Evolutionary conservation across 176 grass and related monocot species (phyloP).

Genomic region (Musa itinerans): DNA sequence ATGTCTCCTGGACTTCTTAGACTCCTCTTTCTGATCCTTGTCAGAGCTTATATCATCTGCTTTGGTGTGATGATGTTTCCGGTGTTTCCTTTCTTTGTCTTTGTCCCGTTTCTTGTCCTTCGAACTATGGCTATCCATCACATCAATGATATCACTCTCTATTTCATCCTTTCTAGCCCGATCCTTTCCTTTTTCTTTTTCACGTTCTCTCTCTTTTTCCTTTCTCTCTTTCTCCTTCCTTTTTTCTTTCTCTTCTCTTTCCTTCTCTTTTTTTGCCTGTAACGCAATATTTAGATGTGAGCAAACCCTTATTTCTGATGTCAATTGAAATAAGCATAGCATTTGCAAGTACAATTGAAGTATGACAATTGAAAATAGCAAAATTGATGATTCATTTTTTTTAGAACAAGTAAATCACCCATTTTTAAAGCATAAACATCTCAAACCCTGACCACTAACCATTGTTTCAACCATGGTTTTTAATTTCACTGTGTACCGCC

Average conservation of each 20-base stretch:
- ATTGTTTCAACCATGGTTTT: too few relatives aligned
- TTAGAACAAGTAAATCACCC: too few relatives aligned
- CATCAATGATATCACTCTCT: conserved; percentile 57
- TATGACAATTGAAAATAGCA: too few relatives aligned
- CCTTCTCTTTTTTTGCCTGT: conserved; percentile 66
- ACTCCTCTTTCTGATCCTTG: conserved; percentile 66
- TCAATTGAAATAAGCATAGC: not conserved
- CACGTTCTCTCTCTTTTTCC: conserved; percentile 53
- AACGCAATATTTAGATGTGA: not conserved
- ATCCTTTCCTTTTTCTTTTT: conserved; percentile 84
- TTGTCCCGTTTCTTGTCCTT: conserved; percentile 87
- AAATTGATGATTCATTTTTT: too few relatives aligned
- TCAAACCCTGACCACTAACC: too few relatives aligned
- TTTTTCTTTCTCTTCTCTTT: conserved; percentile 78
- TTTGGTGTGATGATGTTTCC: conserved; percentile 64
- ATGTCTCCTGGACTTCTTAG: conserved; percentile 74
- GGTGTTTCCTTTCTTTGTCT: conserved; percentile 94
- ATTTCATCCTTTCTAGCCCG: conserved; percentile 51
- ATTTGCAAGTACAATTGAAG: too few relatives aligned
- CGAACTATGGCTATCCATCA: conserved; percentile 36
- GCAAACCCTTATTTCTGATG: not conserved
- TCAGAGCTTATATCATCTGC: conserved; percentile 63
- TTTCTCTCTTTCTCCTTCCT: conserved; percentile 67
- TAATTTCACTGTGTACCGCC: too few relatives aligned
- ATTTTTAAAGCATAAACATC: too few relatives aligned